Conservation (phyloP, 108 stramenopile genomes). For the Nitzschia palea region DNA sequence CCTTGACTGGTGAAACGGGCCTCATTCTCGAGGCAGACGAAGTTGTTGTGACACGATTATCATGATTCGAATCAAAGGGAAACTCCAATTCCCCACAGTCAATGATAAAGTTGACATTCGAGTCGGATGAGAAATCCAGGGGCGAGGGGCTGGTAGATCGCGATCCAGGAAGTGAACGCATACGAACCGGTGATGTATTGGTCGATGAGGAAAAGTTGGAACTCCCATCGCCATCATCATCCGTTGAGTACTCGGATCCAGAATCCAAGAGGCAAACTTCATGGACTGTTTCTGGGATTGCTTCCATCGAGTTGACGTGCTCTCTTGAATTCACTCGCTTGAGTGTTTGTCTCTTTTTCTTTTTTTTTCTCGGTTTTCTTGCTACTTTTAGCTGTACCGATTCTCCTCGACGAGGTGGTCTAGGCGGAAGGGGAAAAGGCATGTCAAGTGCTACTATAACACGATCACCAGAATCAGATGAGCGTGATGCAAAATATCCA, state of each 20-base stretch:
- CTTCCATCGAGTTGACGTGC: constrained; percentile 1
- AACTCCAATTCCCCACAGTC: too few species aligned
- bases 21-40: too few species aligned
- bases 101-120: too few species aligned
- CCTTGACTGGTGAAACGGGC: too few species aligned
- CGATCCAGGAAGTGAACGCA: too few species aligned
- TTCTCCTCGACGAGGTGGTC: constrained; percentile 12
- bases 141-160: too few species aligned
- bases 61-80: too few species aligned
- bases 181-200: not conserved
- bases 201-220: not conserved
- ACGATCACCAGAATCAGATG: not conserved
- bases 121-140: too few species aligned
- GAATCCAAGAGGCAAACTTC: constrained; percentile 1
- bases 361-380: constrained; percentile 2
- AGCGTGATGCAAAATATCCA: not conserved
- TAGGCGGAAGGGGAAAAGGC: not conserved
- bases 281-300: not conserved
- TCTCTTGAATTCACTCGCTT: constrained; percentile 8
- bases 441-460: not conserved
- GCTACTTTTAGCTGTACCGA: not conserved
- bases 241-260: constrained; percentile 11
- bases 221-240: not conserved
- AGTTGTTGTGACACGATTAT: too few species aligned
- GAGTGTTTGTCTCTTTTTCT: not conserved